Base-by-base conservation (phyloP, 176 grass and related monocot species). In the Elymus sibiricus region DNA sequence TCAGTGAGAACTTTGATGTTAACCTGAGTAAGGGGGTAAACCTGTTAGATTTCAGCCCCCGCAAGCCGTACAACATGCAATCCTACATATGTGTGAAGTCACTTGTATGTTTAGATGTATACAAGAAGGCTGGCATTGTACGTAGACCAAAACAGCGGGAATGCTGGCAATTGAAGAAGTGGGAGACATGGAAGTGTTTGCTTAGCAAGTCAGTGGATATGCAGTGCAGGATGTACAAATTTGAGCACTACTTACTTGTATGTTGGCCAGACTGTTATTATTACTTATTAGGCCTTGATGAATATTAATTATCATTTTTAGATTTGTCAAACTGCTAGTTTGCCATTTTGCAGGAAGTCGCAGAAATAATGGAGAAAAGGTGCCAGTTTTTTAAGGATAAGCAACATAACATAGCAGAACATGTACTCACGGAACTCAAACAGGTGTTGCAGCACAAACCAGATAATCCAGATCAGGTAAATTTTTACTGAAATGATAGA, bases 91-190 rank as follows among this genome's bases (percentile, higher is more conserved):
- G 16, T 49, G 75, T 73, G 65, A 83, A 79, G 29, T 84, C 75
- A 13, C 37, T 79, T 40, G 87, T 88, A 34, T n/a, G 16, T 6
- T 79, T 88, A 22, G 81, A 88, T 79, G 29, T 35, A 29, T 88
- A 73, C 40, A 76, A 26, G n/a, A 83, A 63, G 51, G 76, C 66
- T 79, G 55, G 28, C 29, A 12, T 72, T 16, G 81, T 88, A 8
- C 55, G 1, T 49, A 83, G 51, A 10, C 64, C 87, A 37, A 88
- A 38, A n/a, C 51, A 11, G 32, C 6, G 0, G 11, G 15, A n/a
- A 11, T 62, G 21, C 1, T 83, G 86, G 86, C 5, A 83, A 61
- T 83, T 77, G 38, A 77, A 67, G 25, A 81, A 83, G 21, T 88
- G 86, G 75, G 40, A 82, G 71, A 4, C 2, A 0, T 88, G 80